Evolutionary conservation across 2,329 filamentous ascomycete genomes (phyloP), one percentile per base, ranked within the genome.

Genomic region (Ascochyta koolunga): DNA sequence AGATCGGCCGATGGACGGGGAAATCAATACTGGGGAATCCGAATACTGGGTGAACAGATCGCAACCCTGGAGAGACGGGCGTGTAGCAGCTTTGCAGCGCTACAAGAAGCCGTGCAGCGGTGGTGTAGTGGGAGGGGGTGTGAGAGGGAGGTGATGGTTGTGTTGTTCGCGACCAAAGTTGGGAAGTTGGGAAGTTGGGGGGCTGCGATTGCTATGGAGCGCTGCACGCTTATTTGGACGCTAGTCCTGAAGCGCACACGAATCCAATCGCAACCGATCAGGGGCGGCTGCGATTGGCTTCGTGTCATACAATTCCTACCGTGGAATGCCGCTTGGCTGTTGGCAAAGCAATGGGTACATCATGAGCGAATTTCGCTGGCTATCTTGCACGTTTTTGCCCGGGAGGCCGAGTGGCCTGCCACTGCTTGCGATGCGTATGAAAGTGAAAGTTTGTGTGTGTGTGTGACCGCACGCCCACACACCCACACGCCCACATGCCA

Each of bases 1-100:
- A 65, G 68, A 70, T 68, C 47, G 65, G 62, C 64, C 61, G 65
- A 67, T 62, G 65, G 61, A 55, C 37, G 60, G 60, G 59, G 65
- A 65, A 61, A 55, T 50, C 46, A 56, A 51, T 47, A 47, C 47
- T 50, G 53, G 9, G 45, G 31, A 37, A 54, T 54, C 40, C 51
- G 51, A 54, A 54, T 54, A 51, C 45, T 44, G 50, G 47, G 48
- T 44, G 35, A 60, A 56, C 52, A 65, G 68, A 62, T 62, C 50
- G 68, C 57, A 54, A 59, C 60, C 54, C 52, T 52, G 56, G 56
- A 64, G 55, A 61, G 53, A 52, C 42, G 56, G 51, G 55, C 32
- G 58, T 56, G 61, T 60, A 67, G 64, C 61, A 67, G 57, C 39
- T 35, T 58, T 58, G 61, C 61, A 65, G 62, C 59, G 63, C 64